These are phyloP conservation scores for Carex kokanica DNA, from an alignment of 176 grass and related monocot species.

Conservation along the genomic window DNA sequence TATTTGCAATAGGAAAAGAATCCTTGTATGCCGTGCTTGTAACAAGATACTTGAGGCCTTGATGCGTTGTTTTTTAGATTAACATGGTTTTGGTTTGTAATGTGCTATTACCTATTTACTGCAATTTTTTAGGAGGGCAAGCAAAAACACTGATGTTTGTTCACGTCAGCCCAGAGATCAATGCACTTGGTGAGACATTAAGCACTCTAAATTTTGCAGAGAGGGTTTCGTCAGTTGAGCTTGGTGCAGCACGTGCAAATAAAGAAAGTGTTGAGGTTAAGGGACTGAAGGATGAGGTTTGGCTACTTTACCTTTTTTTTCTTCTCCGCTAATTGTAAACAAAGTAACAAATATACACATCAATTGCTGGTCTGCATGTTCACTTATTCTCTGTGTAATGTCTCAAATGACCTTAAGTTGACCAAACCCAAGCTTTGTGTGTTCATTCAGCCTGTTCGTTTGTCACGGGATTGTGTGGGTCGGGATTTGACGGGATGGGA, in stretches of 20 bases:
- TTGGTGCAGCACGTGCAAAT: constrained; percentile 57
- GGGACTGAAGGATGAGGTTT: constrained; percentile 67
- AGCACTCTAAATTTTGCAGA: constrained; percentile 88
- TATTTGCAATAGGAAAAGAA: not conserved
- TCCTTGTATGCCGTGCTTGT: not conserved
- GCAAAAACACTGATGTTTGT: constrained; percentile 90
- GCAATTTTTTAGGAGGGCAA: constrained; percentile 50
- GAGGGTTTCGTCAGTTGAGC: constrained; percentile 73
- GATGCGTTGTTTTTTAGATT: not conserved
- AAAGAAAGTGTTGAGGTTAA: constrained; percentile 72
- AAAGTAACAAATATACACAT: not conserved
- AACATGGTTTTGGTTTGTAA: not conserved
- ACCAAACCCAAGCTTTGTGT: not conserved
- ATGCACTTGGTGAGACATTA: constrained; percentile 55
- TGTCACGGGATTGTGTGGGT: too few relatives aligned
- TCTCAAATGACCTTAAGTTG: not conserved
- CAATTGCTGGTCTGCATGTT: not conserved
- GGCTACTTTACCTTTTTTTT: not conserved
- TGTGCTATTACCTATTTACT: not conserved
- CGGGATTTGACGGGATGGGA: too few relatives aligned
- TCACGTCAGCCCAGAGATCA: constrained; percentile 57
- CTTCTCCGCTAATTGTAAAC: not conserved
- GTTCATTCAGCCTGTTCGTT: too few relatives aligned
- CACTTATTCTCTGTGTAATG: not conserved
- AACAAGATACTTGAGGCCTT: not conserved